A percentile compares a stretch with the other conserved stretches of the same genome.
Conservation (phyloP, 805 yeast species). For the Metschnikowia kunwiensis region DNA sequence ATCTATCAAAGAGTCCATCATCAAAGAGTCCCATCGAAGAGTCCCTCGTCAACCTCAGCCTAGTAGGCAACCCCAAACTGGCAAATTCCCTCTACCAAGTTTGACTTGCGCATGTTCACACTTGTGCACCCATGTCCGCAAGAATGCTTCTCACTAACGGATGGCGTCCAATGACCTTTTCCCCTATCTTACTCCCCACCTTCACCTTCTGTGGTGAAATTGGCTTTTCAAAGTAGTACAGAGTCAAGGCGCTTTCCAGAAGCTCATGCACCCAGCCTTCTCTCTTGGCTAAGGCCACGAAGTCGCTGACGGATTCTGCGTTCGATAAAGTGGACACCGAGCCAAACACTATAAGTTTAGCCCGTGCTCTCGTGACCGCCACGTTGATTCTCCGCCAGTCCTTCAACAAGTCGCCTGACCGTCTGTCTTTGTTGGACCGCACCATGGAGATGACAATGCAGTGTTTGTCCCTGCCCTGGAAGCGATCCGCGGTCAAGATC, state of each 20-base stretch:
- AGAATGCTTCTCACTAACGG: constrained; percentile 30
- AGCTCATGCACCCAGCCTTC: constrained; percentile 65
- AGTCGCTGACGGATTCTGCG: constrained; percentile 52
- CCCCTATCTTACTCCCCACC: constrained; percentile 1
- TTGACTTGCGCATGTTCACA: no score
- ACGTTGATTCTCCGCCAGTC: constrained; percentile 95
- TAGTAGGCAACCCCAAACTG: neutral
- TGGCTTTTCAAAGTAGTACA: constrained; percentile 30
- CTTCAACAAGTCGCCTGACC: constrained; percentile 72
- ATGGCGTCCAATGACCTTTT: constrained; percentile 19
- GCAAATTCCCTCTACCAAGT: no score
- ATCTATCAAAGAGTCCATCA: no score
- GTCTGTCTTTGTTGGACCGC: constrained; percentile 62
- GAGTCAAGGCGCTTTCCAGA: constrained; percentile 40
- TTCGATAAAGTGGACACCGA: constrained; percentile 59
- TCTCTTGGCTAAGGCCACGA: constrained; percentile 54
- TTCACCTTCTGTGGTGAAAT: neutral
- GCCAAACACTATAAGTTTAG: constrained; percentile 81
- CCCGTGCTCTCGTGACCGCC: constrained; percentile 86
- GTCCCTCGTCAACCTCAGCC: no score
- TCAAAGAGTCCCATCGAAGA: no score
- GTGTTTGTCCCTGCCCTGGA: constrained; percentile 94
- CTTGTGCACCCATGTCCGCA: constrained; percentile 25
- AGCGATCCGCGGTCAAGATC: constrained; percentile 88
- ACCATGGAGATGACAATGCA: constrained; percentile 89